phyloP scores from a whole-genome alignment of 345 rosid genomes.

The Microcos paniculata region DNA sequence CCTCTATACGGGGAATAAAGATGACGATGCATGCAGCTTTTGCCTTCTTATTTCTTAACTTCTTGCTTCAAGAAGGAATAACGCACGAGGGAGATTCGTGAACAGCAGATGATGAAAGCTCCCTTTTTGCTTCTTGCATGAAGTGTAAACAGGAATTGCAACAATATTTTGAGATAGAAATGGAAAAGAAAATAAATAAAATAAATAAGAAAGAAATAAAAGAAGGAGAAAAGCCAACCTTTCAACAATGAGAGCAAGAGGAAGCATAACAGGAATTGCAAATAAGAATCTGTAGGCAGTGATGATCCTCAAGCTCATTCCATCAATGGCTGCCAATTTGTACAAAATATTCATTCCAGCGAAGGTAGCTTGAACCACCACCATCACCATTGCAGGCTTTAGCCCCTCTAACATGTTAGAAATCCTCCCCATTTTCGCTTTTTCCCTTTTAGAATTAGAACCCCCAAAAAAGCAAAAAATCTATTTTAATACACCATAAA shows the following conservation, averaged over 20 bases:
- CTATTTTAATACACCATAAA: too few relatives aligned
- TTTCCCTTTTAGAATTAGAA: background rate
- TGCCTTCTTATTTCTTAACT: too few relatives aligned
- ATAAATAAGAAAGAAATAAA: background rate
- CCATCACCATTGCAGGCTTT: slow-evolving; percentile 30
- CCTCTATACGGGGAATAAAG: too few relatives aligned
- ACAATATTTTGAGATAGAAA: background rate
- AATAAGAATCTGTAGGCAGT: slow-evolving; percentile 41
- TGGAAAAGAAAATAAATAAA: background rate
- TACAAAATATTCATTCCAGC: slow-evolving; percentile 36
- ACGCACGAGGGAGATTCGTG: too few relatives aligned
- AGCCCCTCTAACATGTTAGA: background rate
- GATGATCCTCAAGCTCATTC: slow-evolving; percentile 38
- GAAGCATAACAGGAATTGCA: slow-evolving; percentile 34
- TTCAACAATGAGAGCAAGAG: slow-evolving; percentile 39
- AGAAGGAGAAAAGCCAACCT: slow-evolving; percentile 21
- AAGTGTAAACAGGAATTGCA: too few relatives aligned
- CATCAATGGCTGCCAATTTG: slow-evolving; percentile 37
- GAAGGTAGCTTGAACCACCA: slow-evolving; percentile 26
- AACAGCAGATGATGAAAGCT: too few relatives aligned
- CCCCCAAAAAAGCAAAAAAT: too few relatives aligned
- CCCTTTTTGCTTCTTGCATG: too few relatives aligned
- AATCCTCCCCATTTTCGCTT: background rate
- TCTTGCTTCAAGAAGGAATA: too few relatives aligned
- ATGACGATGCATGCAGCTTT: too few relatives aligned